Evolutionary conservation across 805 yeast species (phyloP).

Genomic region (Monosporozyma unispora): DNA sequence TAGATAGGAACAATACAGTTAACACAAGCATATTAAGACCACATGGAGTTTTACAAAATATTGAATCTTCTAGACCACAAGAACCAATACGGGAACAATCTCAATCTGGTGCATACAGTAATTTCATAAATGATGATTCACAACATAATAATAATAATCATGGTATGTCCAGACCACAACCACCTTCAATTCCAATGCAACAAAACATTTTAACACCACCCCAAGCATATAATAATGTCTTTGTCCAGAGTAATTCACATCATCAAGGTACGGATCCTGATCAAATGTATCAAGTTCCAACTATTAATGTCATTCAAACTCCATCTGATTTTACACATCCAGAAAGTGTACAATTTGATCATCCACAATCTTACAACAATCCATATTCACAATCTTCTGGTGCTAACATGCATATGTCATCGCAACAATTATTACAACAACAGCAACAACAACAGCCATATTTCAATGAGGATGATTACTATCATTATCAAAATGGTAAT

Average conservation of each 20-base stretch:
- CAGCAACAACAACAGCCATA: constrained; percentile 7
- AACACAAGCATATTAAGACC: not conserved
- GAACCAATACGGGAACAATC: not conserved
- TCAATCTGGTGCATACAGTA: not conserved
- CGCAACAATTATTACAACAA: not conserved
- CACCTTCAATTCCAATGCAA: constrained; percentile 5
- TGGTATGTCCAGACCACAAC: not conserved
- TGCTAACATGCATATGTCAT: not conserved
- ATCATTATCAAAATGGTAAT: constrained; percentile 9
- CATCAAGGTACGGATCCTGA: not conserved
- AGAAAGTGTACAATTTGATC: constrained; percentile 5
- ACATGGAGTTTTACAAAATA: not conserved
- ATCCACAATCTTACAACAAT: constrained; percentile 1
- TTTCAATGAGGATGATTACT: constrained; percentile 22
- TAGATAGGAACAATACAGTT: not conserved
- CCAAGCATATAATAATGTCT: constrained; percentile 18
- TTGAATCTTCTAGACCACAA: not conserved
- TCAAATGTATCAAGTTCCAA: constrained; percentile 15
- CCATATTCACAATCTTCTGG: constrained; percentile 1
- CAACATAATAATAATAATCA: not conserved
- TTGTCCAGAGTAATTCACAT: constrained; percentile 6
- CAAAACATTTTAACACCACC: constrained; percentile 12
- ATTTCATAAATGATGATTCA: not conserved
- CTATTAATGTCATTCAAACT: constrained; percentile 22
- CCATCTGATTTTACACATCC: constrained; percentile 16